phyloP scores from a whole-genome alignment of 305 asterid genomes.

The Ruellia speciosa region DNA sequence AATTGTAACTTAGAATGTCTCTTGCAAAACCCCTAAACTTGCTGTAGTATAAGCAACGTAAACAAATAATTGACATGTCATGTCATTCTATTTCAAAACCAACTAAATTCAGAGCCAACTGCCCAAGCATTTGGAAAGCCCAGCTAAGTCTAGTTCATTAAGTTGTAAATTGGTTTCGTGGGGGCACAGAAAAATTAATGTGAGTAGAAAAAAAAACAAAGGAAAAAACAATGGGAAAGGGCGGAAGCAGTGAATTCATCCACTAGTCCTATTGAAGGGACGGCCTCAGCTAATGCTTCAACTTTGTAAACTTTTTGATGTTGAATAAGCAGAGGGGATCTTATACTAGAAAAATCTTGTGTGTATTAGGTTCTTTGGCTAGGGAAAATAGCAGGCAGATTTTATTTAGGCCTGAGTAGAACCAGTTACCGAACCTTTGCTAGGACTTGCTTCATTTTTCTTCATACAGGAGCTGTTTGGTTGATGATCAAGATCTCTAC shows the following conservation, averaged over 20 bases:
- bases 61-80: neutral
- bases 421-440: neutral
- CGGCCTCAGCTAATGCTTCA: too few species aligned
- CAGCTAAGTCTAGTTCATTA: too few species aligned
- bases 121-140: too few species aligned
- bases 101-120: too few species aligned
- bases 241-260: too few species aligned
- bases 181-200: too few species aligned
- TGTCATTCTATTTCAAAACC: neutral
- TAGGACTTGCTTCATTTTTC: neutral
- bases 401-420: neutral
- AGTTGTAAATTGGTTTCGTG: too few species aligned
- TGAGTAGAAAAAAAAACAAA: too few species aligned
- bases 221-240: too few species aligned
- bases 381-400: neutral
- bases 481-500: constrained; percentile 6
- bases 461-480: neutral
- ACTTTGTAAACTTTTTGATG: too few species aligned
- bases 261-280: too few species aligned
- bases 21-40: neutral
- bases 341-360: neutral
- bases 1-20: neutral
- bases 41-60: neutral
- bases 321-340: too few species aligned
- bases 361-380: neutral